These are phyloP conservation scores for Hemileia vastatrix DNA, from an alignment of 1,284 basidiomycete genomes.

Conservation along the genomic window DNA sequence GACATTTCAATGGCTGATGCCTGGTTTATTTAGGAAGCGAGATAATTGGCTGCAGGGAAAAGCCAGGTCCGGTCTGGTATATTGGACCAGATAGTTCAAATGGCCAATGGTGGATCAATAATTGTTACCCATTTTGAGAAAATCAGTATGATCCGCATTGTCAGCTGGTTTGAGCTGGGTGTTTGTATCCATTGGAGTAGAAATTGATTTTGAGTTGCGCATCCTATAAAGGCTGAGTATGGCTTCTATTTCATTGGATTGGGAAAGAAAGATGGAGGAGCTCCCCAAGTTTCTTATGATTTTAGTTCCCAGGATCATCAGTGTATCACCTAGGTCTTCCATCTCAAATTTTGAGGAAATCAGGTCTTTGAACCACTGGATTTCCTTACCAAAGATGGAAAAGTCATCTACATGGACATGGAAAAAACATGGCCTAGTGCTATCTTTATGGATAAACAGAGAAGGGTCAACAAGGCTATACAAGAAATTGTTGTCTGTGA, in stretches of 20 bases:
- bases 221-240: neutral
- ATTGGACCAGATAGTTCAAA: conserved; percentile 6
- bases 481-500: neutral
- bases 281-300: neutral
- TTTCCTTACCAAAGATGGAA: neutral
- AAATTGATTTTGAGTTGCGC: neutral
- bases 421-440: neutral
- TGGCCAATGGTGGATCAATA: neutral
- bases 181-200: neutral
- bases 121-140: neutral
- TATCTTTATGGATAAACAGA: conserved; percentile 2
- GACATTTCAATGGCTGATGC: too few relatives aligned
- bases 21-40: too few relatives aligned
- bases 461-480: neutral
- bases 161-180: neutral
- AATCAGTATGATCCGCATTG: too few relatives aligned
- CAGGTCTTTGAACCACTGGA: neutral
- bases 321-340: conserved; percentile 2
- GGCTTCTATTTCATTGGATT: neutral
- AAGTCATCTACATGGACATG: conserved; percentile 14
- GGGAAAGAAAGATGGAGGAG: neutral
- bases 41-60: conserved; percentile 1
- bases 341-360: neutral
- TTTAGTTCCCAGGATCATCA: conserved; percentile 1
- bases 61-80: conserved; percentile 4